phyloP scores from a whole-genome alignment of 2,329 filamentous ascomycete species.

The Macrophomina phaseolina region DNA sequence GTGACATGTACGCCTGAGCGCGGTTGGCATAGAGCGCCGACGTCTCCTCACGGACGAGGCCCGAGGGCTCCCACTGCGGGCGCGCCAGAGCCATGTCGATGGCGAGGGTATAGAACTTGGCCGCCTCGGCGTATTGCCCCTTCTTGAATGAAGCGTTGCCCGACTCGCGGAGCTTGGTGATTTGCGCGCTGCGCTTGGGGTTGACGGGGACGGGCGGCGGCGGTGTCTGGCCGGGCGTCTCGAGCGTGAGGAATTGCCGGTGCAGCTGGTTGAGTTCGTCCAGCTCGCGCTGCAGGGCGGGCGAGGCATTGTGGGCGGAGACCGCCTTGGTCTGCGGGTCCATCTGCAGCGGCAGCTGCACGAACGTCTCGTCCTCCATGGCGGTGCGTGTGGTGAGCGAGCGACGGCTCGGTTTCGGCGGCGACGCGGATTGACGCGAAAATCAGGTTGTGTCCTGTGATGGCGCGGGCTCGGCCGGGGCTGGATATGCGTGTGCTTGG shows the following conservation, averaged over 20 bases:
- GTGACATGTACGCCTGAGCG: conserved; percentile 86
- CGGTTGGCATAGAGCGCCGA: conserved; percentile 81
- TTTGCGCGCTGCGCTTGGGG: conserved; percentile 85
- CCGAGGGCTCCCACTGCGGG: conserved; percentile 86
- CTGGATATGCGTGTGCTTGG: not conserved
- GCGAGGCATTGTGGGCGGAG: conserved; percentile 50
- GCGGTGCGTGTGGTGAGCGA: not conserved
- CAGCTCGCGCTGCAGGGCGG: conserved; percentile 57
- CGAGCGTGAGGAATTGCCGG: conserved; percentile 71
- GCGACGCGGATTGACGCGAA: not conserved
- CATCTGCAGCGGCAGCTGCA: conserved; percentile 78
- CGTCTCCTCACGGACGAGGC: conserved; percentile 84
- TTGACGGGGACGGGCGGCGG: conserved; percentile 90
- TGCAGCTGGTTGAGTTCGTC: conserved; percentile 78
- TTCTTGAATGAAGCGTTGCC: conserved; percentile 86
- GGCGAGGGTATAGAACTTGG: conserved; percentile 82
- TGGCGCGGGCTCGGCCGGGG: not conserved
- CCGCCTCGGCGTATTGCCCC: conserved; percentile 73
- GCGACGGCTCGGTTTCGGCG: not conserved
- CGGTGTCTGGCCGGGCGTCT: conserved; percentile 68
- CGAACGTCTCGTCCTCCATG: conserved; percentile 67
- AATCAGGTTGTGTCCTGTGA: not conserved
- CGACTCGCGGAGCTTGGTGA: conserved; percentile 87
- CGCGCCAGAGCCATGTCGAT: conserved; percentile 85
- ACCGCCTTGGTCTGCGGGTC: conserved; percentile 83